Evolutionary conservation across 495 filamentous ascomycete species (phyloP).

Genomic region (Thozetella sp.): DNA sequence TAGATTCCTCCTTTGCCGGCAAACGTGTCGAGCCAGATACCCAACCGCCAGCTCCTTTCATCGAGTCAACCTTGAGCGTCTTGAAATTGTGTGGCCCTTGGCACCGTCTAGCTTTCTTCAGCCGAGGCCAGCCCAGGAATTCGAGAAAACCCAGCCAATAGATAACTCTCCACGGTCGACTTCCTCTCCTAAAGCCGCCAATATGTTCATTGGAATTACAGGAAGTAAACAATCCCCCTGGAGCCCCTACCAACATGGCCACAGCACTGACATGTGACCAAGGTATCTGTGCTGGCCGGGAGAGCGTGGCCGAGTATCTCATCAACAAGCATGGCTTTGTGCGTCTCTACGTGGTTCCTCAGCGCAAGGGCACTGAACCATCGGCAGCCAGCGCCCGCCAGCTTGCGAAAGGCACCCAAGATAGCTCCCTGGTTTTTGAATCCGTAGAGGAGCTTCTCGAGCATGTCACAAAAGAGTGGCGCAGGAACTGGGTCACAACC

Average conservation of each 20-base stretch:
- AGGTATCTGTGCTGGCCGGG: slow-evolving; percentile 92
- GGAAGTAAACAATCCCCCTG: slow-evolving; percentile 63
- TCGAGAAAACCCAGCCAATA: no score
- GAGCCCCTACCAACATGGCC: neutral
- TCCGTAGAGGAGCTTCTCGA: slow-evolving; percentile 68
- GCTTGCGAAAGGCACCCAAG: slow-evolving; percentile 9
- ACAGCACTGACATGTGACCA: slow-evolving; percentile 20
- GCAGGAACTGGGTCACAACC: slow-evolving; percentile 79
- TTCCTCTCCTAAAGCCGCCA: no score
- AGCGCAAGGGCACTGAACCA: slow-evolving; percentile 12
- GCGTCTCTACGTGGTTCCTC: slow-evolving; percentile 44
- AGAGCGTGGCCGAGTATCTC: slow-evolving; percentile 81
- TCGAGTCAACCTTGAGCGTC: no score
- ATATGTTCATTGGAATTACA: slow-evolving; percentile 92
- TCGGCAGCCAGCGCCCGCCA: slow-evolving; percentile 3
- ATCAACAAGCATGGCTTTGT: slow-evolving; percentile 76
- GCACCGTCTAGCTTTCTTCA: no score
- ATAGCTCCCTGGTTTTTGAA: slow-evolving; percentile 49
- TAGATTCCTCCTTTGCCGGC: no score
- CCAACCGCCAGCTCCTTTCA: no score
- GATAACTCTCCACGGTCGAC: no score
- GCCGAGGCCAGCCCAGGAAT: no score
- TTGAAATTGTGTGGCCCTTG: no score
- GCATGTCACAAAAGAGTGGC: slow-evolving; percentile 85
- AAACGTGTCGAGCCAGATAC: no score